Base-by-base conservation (phyloP, 2,329 filamentous ascomycete species). In the Gnomoniopsis smithogilvyi region DNA sequence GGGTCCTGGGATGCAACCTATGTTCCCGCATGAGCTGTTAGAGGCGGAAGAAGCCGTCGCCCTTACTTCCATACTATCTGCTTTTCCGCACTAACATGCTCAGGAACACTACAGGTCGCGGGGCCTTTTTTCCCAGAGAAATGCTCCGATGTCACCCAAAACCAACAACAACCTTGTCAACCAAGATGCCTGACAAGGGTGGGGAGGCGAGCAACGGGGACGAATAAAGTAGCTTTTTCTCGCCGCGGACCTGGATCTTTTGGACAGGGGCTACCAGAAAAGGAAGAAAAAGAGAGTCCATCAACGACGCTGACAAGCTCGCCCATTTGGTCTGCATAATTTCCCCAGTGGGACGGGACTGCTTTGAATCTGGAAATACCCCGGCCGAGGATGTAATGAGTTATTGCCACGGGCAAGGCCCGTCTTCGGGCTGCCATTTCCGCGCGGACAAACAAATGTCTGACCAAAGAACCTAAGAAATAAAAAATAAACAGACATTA, bases 11-110 rank as follows among this genome's bases (percentile, higher is more conserved):
- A 26, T 12, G 47, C 51, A 51, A n/a, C n/a, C n/a, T n/a, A n/a
- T n/a, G n/a, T n/a, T n/a, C 36, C 55, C 51, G 55, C 55, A 50
- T 50, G 45, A 54, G 46, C 59, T 57, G 41, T 26, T 52, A 52
- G 38, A 12, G 17, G n/a, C 52, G 41, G 52, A 15, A 30, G 7
- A n/a, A 33, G n/a, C 52, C 41, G 52, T 10, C 26, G 15, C 43
- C 2, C 12, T 17, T 15, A n/a, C 14, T 34, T 15, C 46, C 38
- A 21, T 47, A 41, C 49, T 12, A 38, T 17, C 24, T 10, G 26
- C 36, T 7, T 24, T 17, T 17, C n/a, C 2, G 11, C 30, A 26
- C 54, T 51, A 58, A 36, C 59, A 51, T 26, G 22, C 48, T 24
- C 51, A 51, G 54, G 47, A 41, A 47, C 38, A 51, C 38, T 38